Evolutionary conservation across 1,139 yeast genomes (phyloP).

Genomic region (Blastobotrys capitulatus): DNA sequence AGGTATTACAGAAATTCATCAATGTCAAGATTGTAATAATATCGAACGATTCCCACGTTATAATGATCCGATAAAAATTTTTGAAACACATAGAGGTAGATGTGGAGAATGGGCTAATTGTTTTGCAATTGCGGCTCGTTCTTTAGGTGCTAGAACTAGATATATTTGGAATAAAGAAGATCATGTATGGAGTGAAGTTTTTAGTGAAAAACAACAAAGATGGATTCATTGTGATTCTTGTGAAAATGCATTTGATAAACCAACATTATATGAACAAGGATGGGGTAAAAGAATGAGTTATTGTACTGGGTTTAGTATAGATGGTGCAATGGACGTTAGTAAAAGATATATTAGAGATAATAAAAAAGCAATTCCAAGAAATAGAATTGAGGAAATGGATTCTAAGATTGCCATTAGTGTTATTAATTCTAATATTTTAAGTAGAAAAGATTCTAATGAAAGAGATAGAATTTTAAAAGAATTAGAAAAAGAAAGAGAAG

Average conservation of each 20-base stretch:
- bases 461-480: conserved; percentile 32
- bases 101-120: conserved; percentile 97
- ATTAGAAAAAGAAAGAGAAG: conserved; percentile 40
- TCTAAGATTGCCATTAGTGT: conserved; percentile 38
- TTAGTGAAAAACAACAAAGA: conserved; percentile 49
- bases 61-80: conserved; percentile 57
- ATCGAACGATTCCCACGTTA: conserved; percentile 66
- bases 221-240: conserved; percentile 90
- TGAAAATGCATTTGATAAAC: conserved; percentile 80
- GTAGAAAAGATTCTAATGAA: conserved; percentile 35
- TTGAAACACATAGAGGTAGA: conserved; percentile 63
- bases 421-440: conserved; percentile 39
- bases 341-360: conserved; percentile 55
- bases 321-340: conserved; percentile 65
- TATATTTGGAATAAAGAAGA: conserved; percentile 88
- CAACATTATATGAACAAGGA: conserved; percentile 66
- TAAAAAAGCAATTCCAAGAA: conserved; percentile 49
- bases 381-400: conserved; percentile 39
- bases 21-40: conserved; percentile 47
- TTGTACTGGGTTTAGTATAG: conserved; percentile 53
- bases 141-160: conserved; percentile 59
- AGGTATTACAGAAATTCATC: conserved; percentile 53
- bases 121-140: conserved; percentile 62
- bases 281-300: conserved; percentile 96
- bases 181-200: conserved; percentile 95